Base-by-base conservation (phyloP, 169 alveolate species). In the Hepatocystis sp. region DNA sequence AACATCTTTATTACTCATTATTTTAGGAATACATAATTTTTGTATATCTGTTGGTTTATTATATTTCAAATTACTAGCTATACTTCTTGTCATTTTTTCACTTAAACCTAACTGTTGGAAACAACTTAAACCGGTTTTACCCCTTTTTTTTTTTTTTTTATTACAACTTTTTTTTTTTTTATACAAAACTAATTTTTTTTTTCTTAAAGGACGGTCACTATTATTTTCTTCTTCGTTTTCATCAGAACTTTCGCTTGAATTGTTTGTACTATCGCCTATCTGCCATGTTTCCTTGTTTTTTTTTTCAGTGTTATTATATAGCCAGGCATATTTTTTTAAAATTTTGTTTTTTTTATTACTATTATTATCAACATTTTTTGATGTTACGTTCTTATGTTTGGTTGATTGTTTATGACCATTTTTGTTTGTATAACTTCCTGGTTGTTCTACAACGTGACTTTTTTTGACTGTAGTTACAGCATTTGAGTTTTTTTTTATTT, bases 11-110 rank as follows among this genome's bases (percentile, higher is more conserved):
- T 98, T 97, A 81, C 94, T 95, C 44, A 97, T 81, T 51, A 97
- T 95, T 47, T 92, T 93, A 19, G 99, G 99, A 47, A 97, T 94
- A 25, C 97, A 94, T 88, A 95, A 96, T 84, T 98, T 92, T 85
- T 97, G 97, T 21, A 97, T 97, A 27, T 99, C 97, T 5, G 99
- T 96, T n/a, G 99, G 99, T 66, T 85, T 92, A 46, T 90, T 88
- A 51, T 90, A 92, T 25, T 90, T 65, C 21, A 92, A 81, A 15
- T 67, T 90, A n/a, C 68, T 76, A 51, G 91, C 85, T 39, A 92
- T 78, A 15, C 94, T 85, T 67, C 78, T 78, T 40, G 93, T 86
- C 63, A 92, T 81, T 23, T 90, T 64, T 84, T 90, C 90, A 7
- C 91, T 90, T 30, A 92, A 67, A 8, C 95, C 95, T 27, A 92